phyloP scores from a whole-genome alignment of 495 filamentous ascomycete species.

The Talaromyces trachyspermus region DNA sequence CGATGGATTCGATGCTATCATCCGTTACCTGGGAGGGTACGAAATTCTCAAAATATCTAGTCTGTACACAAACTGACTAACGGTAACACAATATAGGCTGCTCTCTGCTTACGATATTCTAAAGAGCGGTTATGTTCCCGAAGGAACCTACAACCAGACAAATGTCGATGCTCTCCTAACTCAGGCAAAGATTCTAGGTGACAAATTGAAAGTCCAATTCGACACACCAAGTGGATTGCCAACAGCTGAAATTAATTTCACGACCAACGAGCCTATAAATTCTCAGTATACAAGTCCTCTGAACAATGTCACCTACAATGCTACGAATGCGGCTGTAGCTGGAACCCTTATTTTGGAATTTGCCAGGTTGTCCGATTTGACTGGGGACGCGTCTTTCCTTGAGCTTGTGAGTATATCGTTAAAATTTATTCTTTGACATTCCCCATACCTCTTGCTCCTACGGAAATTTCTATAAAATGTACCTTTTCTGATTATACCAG shows the following conservation, averaged over 20 bases:
- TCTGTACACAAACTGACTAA: neutral
- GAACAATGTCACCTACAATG: slow-evolving; percentile 16
- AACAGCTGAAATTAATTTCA: slow-evolving; percentile 11
- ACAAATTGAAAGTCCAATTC: slow-evolving; percentile 14
- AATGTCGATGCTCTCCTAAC: slow-evolving; percentile 15
- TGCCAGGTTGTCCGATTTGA: slow-evolving; percentile 17
- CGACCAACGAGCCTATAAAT: slow-evolving; percentile 8
- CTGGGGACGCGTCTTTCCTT: slow-evolving; percentile 18
- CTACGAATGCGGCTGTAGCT: slow-evolving; percentile 17
- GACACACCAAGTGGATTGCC: slow-evolving; percentile 16
- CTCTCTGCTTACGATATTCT: slow-evolving; percentile 18
- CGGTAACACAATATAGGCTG: slow-evolving; percentile 9
- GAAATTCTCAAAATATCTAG: neutral
- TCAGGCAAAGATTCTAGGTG: slow-evolving; percentile 14
- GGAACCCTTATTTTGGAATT: slow-evolving; percentile 19
- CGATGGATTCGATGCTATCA: slow-evolving; percentile 17
- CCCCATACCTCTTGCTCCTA: no score
- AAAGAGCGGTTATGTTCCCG: slow-evolving; percentile 16
- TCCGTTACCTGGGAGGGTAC: slow-evolving; percentile 17
- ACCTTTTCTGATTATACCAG: slow-evolving; percentile 4
- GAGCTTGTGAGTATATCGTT: slow-evolving; percentile 12
- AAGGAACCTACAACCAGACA: slow-evolving; percentile 12
- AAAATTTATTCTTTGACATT: no score
- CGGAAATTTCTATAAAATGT: no score
- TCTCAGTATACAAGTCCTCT: slow-evolving; percentile 11